These are phyloP conservation scores for Glomus cerebriforme DNA, from an alignment of 192 early-diverging fungal genomes.

Conservation along the genomic window DNA sequence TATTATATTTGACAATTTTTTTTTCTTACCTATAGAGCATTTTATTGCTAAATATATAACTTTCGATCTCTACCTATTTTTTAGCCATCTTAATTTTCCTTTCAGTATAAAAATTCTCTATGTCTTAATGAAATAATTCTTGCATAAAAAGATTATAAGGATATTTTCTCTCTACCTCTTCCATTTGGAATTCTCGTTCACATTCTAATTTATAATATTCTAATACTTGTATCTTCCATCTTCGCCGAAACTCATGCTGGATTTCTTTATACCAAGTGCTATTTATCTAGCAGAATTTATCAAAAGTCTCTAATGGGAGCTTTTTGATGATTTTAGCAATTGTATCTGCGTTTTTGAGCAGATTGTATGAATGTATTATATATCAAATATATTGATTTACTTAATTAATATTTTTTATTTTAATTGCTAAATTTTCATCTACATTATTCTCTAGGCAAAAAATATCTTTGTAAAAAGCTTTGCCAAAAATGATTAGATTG, in stretches of 20 bases:
- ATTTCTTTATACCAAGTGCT: slow-evolving; percentile 10
- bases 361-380: background rate
- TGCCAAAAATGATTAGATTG: too few species aligned
- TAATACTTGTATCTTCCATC: slow-evolving; percentile 10
- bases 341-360: background rate
- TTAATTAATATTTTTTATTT: slow-evolving; percentile 9
- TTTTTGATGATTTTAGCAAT: background rate
- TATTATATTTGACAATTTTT: too few species aligned
- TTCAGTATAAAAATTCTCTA: too few species aligned
- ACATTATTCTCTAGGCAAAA: too few species aligned
- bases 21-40: background rate
- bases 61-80: slow-evolving; percentile 7
- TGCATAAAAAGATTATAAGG: background rate
- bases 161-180: slow-evolving; percentile 2
- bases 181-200: background rate
- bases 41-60: background rate
- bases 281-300: background rate
- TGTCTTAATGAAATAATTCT: too few species aligned
- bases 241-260: background rate
- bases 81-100: too few species aligned
- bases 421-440: background rate
- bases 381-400: slow-evolving; percentile 5
- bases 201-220: slow-evolving; percentile 8
- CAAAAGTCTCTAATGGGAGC: too few species aligned
- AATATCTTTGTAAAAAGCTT: too few species aligned